These are phyloP conservation scores for Saccharomyces pastorianus DNA, from an alignment of 1,139 yeast species.

Conservation along the genomic window DNA sequence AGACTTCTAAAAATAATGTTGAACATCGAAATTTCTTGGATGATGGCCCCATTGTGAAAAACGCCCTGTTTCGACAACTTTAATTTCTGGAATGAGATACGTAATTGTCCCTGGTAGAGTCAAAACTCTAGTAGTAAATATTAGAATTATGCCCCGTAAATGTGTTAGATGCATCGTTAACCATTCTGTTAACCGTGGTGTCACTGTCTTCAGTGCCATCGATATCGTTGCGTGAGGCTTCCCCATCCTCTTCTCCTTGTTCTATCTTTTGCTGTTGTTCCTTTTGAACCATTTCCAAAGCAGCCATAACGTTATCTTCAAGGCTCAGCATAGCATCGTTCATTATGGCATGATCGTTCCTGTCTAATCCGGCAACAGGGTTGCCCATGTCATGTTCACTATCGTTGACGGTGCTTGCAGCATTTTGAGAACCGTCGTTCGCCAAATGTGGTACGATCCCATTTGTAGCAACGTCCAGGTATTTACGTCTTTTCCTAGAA, in stretches of 20 bases:
- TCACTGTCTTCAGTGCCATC: background rate
- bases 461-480: constrained; percentile 17
- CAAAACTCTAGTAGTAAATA: background rate
- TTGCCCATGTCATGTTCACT: constrained; percentile 3
- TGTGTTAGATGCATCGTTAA: background rate
- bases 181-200: background rate
- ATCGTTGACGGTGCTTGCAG: background rate
- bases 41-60: background rate
- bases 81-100: background rate
- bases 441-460: constrained; percentile 3
- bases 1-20: background rate
- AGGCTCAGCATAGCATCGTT: constrained; percentile 31
- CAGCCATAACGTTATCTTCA: constrained; percentile 53
- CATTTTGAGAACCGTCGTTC: constrained; percentile 1
- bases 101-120: background rate
- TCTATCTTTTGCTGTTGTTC: constrained; percentile 11
- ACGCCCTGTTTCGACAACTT: background rate
- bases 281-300: constrained; percentile 55
- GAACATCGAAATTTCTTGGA: background rate
- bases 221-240: background rate
- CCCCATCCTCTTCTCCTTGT: constrained; percentile 4
- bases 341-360: constrained; percentile 25
- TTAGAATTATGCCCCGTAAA: constrained; percentile 1
- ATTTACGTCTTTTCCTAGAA: constrained; percentile 13
- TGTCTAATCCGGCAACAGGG: constrained; percentile 29